Percentiles rank a stretch among this genome's conserved stretches.
Evolutionary conservation across 352 stramenopile genomes (phyloP).

Genomic region (Pythium phragmitis): DNA sequence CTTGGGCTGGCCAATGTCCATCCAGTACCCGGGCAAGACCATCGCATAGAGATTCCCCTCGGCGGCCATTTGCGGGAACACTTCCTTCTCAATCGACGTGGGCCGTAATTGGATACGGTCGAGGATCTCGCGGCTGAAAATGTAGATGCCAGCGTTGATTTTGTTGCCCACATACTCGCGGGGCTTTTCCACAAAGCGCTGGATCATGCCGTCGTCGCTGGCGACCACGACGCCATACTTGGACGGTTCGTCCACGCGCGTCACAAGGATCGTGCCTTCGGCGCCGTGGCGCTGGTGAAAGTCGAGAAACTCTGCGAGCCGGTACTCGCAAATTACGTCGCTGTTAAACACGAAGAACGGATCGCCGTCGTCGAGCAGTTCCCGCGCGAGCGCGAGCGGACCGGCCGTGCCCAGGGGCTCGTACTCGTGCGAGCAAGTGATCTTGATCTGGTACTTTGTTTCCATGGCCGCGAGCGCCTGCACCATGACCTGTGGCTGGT

Average conservation of each 20-base stretch:
- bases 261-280: constrained; percentile 84
- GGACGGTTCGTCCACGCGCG: constrained; percentile 83
- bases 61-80: constrained; percentile 89
- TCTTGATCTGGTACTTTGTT: constrained; percentile 89
- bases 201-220: constrained; percentile 72
- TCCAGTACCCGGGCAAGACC: constrained; percentile 88
- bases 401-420: constrained; percentile 84
- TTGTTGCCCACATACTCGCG: constrained; percentile 89
- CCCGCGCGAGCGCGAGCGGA: constrained; percentile 74
- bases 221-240: constrained; percentile 90
- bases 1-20: constrained; percentile 91
- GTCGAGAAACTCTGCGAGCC: constrained; percentile 68
- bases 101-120: constrained; percentile 82
- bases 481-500: constrained; percentile 88
- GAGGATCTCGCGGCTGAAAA: constrained; percentile 87
- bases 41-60: constrained; percentile 87
- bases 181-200: constrained; percentile 90
- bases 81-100: constrained; percentile 91
- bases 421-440: constrained; percentile 87
- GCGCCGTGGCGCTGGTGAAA: constrained; percentile 79
- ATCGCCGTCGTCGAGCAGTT: constrained; percentile 82
- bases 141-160: constrained; percentile 91
- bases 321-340: constrained; percentile 88
- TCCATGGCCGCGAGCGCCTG: constrained; percentile 79
- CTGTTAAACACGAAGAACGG: constrained; percentile 92